Conservation (phyloP, 352 stramenopile genomes). For the Phytophthora colocasiae region DNA sequence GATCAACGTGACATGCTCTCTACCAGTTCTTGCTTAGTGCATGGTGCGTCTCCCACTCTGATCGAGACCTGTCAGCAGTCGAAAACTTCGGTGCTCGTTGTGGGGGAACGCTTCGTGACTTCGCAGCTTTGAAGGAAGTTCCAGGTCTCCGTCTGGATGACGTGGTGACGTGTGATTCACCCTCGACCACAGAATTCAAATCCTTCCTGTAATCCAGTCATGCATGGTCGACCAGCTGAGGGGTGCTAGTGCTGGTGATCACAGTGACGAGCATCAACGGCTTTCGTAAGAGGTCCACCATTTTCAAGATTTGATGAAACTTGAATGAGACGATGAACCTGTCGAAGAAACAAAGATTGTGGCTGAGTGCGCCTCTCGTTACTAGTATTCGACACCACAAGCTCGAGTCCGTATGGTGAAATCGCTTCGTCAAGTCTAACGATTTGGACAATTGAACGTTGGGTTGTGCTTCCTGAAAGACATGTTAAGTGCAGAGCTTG, state of each 20-base stretch:
- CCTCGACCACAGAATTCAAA: conserved; percentile 22
- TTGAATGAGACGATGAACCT: conserved; percentile 5
- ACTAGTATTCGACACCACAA: conserved; percentile 39
- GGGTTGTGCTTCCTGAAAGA: conserved; percentile 27
- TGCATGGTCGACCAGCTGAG: conserved; percentile 20
- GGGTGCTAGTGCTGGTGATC: conserved; percentile 7
- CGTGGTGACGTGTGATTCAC: conserved; percentile 8
- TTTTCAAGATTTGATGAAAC: no score
- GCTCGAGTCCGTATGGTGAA: conserved; percentile 58
- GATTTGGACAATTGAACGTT: conserved; percentile 18
- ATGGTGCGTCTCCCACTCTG: conserved; percentile 3
- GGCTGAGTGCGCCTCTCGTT: no score
- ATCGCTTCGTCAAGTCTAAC: conserved; percentile 50
- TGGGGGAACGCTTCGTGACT: no score
- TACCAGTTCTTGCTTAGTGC: conserved; percentile 1
- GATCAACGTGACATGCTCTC: conserved; percentile 9
- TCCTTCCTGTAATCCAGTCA: neutral
- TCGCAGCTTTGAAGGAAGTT: neutral
- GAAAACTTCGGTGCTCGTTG: no score
- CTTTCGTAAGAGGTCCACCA: no score
- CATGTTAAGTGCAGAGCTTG: conserved; percentile 61
- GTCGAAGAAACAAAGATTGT: conserved; percentile 30
- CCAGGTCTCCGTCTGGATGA: neutral
- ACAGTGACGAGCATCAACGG: neutral
- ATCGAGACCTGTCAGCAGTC: neutral